Conservation (phyloP, 2,329 filamentous ascomycete species). For the Xylaria digitata region DNA sequence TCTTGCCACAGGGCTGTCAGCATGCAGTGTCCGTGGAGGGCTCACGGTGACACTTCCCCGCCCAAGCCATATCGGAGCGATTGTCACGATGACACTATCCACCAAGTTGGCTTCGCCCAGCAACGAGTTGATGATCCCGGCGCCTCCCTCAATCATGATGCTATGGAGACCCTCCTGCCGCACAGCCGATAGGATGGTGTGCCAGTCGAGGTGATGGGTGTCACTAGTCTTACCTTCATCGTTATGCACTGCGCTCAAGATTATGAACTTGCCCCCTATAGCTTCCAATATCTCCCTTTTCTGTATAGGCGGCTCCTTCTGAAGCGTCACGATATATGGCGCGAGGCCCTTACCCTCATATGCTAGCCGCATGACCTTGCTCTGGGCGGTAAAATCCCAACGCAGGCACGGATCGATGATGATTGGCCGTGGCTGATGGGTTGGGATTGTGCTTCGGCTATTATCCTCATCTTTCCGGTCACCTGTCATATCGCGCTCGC, state of each 20-base stretch:
- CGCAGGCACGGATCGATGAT: constrained; percentile 82
- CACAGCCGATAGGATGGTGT: constrained; percentile 70
- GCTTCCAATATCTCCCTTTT: constrained; percentile 57
- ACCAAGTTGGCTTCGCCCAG: constrained; percentile 73
- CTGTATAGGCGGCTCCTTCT: constrained; percentile 57
- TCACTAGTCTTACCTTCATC: constrained; percentile 50
- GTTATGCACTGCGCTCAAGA: constrained; percentile 45
- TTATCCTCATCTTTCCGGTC: constrained; percentile 46
- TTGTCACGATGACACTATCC: constrained; percentile 84
- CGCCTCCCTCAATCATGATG: constrained; percentile 94
- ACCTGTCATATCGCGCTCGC: background rate
- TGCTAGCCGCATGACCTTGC: constrained; percentile 75
- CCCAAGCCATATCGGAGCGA: constrained; percentile 92
- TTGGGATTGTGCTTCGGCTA: constrained; percentile 40
- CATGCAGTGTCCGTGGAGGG: constrained; percentile 68
- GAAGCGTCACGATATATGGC: constrained; percentile 75
- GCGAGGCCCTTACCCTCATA: constrained; percentile 73
- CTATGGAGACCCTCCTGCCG: constrained; percentile 71
- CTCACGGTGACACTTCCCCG: constrained; percentile 82
- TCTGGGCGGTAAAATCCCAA: constrained; percentile 71
- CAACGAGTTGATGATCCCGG: constrained; percentile 81
- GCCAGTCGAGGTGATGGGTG: constrained; percentile 69
- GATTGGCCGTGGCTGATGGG: constrained; percentile 80
- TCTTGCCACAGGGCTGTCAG: constrained; percentile 69
- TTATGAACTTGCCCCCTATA: constrained; percentile 65